Base-by-base conservation (phyloP, 176 grass and related monocot species). In the Guadua angustifolia region DNA sequence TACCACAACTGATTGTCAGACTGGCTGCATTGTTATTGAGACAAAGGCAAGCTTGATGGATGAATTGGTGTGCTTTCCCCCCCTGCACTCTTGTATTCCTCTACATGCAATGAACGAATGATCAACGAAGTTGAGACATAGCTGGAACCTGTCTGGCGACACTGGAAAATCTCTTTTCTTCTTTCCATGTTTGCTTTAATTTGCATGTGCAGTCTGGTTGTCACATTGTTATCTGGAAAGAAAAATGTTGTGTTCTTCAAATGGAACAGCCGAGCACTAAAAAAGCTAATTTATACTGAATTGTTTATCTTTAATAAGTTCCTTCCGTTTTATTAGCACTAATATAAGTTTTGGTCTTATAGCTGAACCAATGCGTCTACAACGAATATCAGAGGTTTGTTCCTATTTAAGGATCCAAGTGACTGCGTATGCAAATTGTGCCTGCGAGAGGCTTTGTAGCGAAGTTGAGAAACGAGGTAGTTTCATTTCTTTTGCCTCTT, bases 1-100 rank as follows among this genome's bases (percentile, higher is more conserved):
- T 1, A 15, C 46, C 46, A 10, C 13, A 15, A 49, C 15, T 49
- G 12, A 49, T 15, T 11, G 21, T 36, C 71, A 5, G n/a, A 9
- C 15, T 16, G 9, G 11, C 53, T 50, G 49, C 76, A 24, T 85
- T 29, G 39, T 66, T 84, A 18, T 51, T 44, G 66, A 47, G n/a
- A 56, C 11, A 55, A 46, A 36, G 35, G 64, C 35, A 44, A 57
- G 35, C 46, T 40, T 50, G 81, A 46, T 74, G 82, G 57, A 42
- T 65, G 59, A 73, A 63, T 56, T 72, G 56, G 65, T 73, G 47
- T 78, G 39, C 39, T 11, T 11, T 8, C 19, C 45, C 19, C 19
- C 0, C 5, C 15, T 40, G 58, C 71, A 71, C n/a, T 52, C 43
- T 78, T 90, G 73, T 82, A 73, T 71, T 64, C 32, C 19, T 36